Percentiles rank a stretch among this genome's conserved stretches.
phyloP scores from a whole-genome alignment of 1,284 basidiomycete species.

The Mrakiaceae sp. region DNA sequence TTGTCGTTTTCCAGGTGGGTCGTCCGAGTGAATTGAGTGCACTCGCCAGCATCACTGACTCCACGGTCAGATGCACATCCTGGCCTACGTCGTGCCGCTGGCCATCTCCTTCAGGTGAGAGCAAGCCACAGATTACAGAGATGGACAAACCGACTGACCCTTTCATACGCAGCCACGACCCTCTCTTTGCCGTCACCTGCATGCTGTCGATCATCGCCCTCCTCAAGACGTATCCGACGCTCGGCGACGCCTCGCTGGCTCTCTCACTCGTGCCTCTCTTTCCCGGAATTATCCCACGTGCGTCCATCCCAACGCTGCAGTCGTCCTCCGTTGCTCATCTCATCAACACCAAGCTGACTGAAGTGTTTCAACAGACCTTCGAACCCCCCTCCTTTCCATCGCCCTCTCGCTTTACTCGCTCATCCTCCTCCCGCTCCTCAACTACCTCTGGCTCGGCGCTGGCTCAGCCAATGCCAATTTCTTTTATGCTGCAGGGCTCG shows the following conservation, averaged over 20 bases:
- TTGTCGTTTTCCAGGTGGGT: constrained; percentile 84
- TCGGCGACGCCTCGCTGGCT: constrained; percentile 80
- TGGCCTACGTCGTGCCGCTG: constrained; percentile 73
- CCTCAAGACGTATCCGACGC: constrained; percentile 86
- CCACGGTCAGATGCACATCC: constrained; percentile 67
- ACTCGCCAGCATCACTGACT: too few species aligned
- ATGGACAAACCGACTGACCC: too few species aligned
- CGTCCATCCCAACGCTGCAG: constrained; percentile 28
- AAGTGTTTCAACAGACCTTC: constrained; percentile 49
- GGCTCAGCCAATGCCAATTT: constrained; percentile 98
- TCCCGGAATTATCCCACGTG: constrained; percentile 72
- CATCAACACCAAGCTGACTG: not conserved
- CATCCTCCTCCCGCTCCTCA: constrained; percentile 79
- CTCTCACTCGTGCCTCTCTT: constrained; percentile 68
- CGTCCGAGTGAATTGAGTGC: not conserved
- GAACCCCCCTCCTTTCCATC: constrained; percentile 73
- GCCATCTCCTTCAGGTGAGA: constrained; percentile 73
- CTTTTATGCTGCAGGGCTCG: constrained; percentile 89
- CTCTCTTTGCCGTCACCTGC: constrained; percentile 66
- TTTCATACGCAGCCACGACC: constrained; percentile 52
- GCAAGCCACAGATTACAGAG: too few species aligned
- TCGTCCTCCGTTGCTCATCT: not conserved
- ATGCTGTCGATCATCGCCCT: constrained; percentile 65
- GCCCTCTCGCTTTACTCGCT: constrained; percentile 75
- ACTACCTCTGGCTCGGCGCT: constrained; percentile 80